These are phyloP conservation scores for Scytalidium sp. DNA, from an alignment of 2,329 filamentous ascomycete genomes.

Conservation along the genomic window DNA sequence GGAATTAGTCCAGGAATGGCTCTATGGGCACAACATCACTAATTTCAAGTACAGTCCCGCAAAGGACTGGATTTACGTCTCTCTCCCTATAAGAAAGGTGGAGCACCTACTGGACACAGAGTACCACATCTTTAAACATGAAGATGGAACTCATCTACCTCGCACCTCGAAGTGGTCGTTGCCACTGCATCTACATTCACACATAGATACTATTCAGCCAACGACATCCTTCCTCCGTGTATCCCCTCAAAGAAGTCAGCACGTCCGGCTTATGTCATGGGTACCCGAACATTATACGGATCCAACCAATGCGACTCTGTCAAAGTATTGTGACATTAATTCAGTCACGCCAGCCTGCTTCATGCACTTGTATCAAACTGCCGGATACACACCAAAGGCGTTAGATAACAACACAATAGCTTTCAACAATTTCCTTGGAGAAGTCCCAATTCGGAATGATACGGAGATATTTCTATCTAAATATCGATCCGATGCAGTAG, in stretches of 20 bases:
- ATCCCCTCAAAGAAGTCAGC: conserved; percentile 8
- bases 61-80: conserved; percentile 55
- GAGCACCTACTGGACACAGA: conserved; percentile 52
- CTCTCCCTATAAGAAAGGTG: conserved; percentile 46
- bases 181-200: conserved; percentile 52
- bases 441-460: conserved; percentile 23
- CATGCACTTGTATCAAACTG: conserved; percentile 43
- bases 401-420: conserved; percentile 18
- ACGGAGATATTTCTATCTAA: conserved; percentile 20
- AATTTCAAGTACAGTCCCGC: conserved; percentile 45
- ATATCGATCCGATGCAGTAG: background rate
- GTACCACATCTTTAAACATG: conserved; percentile 50
- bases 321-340: conserved; percentile 41
- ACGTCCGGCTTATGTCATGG: conserved; percentile 19
- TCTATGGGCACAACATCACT: conserved; percentile 49
- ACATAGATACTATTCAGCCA: conserved; percentile 58
- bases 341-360: conserved; percentile 52
- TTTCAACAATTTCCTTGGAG: conserved; percentile 19
- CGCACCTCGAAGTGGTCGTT: conserved; percentile 57
- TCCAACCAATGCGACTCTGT: conserved; percentile 21
- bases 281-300: conserved; percentile 25
- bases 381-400: conserved; percentile 10
- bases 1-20: conserved; percentile 52
- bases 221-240: conserved; percentile 56
- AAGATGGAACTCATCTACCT: conserved; percentile 48